These are phyloP conservation scores for Aspergillus eucalypticola DNA, from an alignment of 2,329 filamentous ascomycete species.

Conservation along the genomic window DNA sequence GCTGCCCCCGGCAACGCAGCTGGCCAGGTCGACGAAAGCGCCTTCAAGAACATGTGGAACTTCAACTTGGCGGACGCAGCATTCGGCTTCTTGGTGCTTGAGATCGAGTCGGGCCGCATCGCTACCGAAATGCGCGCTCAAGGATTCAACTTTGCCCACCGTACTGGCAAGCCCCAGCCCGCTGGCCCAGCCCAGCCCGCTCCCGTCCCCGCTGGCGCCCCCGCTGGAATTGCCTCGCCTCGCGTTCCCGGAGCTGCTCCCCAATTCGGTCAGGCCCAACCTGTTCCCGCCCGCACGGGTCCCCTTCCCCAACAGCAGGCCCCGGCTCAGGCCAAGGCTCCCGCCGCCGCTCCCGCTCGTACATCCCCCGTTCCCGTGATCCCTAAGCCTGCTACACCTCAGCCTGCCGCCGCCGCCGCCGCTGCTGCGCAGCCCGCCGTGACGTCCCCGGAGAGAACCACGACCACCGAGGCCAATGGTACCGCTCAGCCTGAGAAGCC, in stretches of 20 bases:
- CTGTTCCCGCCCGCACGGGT: slow-evolving; percentile 29
- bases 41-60: slow-evolving; percentile 99
- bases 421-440: slow-evolving; percentile 45
- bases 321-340: slow-evolving; percentile 32
- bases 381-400: slow-evolving; percentile 43
- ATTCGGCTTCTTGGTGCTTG: slow-evolving; percentile 92
- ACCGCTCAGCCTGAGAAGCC: slow-evolving; percentile 48
- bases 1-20: slow-evolving; percentile 68
- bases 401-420: slow-evolving; percentile 37
- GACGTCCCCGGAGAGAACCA: slow-evolving; percentile 51
- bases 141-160: slow-evolving; percentile 98
- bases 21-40: slow-evolving; percentile 94
- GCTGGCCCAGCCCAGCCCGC: slow-evolving; percentile 26
- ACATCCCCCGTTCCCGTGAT: slow-evolving; percentile 46
- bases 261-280: slow-evolving; percentile 45
- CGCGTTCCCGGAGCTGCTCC: slow-evolving; percentile 40
- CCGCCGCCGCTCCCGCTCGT: slow-evolving; percentile 31
- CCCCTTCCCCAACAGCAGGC: slow-evolving; percentile 35
- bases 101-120: slow-evolving; percentile 92
- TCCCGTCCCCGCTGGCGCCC: slow-evolving; percentile 25
- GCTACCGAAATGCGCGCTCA: slow-evolving; percentile 98
- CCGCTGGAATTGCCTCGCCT: slow-evolving; percentile 37
- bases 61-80: slow-evolving; percentile 97
- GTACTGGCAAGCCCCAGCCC: slow-evolving; percentile 73
- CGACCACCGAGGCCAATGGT: slow-evolving; percentile 55